Evolutionary conservation across 2,329 filamentous ascomycete genomes (phyloP).

Genomic region (Calonectria leucothoes): DNA sequence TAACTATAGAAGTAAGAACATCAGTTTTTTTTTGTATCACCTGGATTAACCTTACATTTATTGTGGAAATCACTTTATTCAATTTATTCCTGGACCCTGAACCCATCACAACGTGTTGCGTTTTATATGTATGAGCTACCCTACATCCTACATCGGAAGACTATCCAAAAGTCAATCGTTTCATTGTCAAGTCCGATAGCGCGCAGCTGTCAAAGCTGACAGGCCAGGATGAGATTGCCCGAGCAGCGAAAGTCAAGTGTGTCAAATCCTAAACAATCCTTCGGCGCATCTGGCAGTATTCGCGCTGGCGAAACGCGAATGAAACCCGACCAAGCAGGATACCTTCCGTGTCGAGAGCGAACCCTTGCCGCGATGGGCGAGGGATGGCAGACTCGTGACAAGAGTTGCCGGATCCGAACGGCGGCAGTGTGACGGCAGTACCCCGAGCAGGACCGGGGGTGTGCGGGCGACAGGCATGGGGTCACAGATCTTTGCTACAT

Average conservation of each 20-base stretch:
- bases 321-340: slow-evolving; percentile 27
- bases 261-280: slow-evolving; percentile 27
- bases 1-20: neutral
- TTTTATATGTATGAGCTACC: neutral
- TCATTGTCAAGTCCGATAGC: neutral
- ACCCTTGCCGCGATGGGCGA: neutral
- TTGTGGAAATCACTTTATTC: neutral
- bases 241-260: slow-evolving; percentile 20
- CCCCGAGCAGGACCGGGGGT: slow-evolving; percentile 1
- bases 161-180: neutral
- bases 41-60: neutral
- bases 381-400: neutral
- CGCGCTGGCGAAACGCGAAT: slow-evolving; percentile 35
- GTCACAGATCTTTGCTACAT: neutral
- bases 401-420: slow-evolving; percentile 5
- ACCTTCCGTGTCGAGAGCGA: neutral
- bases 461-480: neutral
- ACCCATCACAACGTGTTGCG: neutral
- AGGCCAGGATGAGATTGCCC: neutral
- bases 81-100: neutral
- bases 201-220: neutral
- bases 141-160: neutral
- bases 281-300: neutral
- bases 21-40: neutral
- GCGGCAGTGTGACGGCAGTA: neutral